Evolutionary conservation across 2,329 filamentous ascomycete genomes (phyloP).

Genomic region (Penicillium polonicum): DNA sequence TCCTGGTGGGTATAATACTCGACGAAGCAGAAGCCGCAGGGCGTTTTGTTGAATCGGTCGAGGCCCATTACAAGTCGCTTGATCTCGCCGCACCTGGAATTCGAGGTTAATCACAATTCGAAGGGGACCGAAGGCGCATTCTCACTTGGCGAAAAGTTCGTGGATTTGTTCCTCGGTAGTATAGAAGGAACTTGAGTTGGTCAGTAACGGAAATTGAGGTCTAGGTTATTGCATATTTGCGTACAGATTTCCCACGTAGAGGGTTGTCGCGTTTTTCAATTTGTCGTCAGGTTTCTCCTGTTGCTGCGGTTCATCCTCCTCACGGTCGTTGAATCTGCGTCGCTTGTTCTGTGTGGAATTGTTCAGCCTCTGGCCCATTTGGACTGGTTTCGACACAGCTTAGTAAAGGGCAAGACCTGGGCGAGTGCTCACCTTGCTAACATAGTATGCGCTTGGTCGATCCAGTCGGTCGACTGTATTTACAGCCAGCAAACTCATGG

Average conservation of each 20-base stretch:
- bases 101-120: conserved; percentile 8
- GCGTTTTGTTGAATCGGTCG: conserved; percentile 94
- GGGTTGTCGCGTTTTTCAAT: conserved; percentile 81
- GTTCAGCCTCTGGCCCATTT: conserved; percentile 5
- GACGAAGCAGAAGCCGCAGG: conserved; percentile 98
- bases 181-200: conserved; percentile 75
- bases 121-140: background rate
- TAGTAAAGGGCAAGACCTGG: conserved; percentile 8
- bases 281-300: conserved; percentile 70
- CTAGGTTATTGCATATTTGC: conserved; percentile 34
- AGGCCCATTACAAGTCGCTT: conserved; percentile 98
- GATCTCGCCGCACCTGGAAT: conserved; percentile 76
- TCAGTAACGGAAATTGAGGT: conserved; percentile 15
- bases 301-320: conserved; percentile 53
- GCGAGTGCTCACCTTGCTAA: conserved; percentile 65
- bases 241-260: conserved; percentile 95
- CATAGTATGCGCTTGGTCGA: conserved; percentile 90
- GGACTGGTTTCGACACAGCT: background rate
- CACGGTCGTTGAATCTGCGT: conserved; percentile 58
- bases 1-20: conserved; percentile 99
- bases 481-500: conserved; percentile 29
- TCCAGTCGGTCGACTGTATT: conserved; percentile 87
- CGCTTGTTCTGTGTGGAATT: conserved; percentile 63
- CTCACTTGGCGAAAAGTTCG: conserved; percentile 85
- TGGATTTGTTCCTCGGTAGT: conserved; percentile 99